phyloP scores from a whole-genome alignment of 2,329 filamentous ascomycete genomes.

The Triangularia setosa region DNA sequence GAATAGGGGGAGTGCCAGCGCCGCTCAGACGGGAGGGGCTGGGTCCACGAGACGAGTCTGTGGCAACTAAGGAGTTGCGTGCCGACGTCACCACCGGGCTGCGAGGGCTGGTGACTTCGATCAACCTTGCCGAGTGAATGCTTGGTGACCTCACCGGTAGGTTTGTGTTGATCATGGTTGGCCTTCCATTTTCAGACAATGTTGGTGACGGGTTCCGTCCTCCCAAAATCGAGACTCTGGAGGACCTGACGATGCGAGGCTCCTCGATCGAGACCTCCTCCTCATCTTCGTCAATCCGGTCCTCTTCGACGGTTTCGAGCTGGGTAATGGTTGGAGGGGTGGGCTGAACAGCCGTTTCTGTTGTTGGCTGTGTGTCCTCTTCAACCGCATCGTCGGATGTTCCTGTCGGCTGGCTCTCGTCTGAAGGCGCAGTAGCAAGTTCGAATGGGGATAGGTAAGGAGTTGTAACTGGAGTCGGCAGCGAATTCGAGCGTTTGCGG shows the following conservation, averaged over 20 bases:
- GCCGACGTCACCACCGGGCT: conserved; percentile 48
- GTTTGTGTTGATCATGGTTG: conserved; percentile 35
- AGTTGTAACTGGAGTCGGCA: conserved; percentile 39
- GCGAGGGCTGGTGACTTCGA: conserved; percentile 52
- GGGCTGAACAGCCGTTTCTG: not conserved
- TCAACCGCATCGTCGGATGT: not conserved
- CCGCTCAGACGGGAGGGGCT: conserved; percentile 41
- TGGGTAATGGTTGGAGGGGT: not conserved
- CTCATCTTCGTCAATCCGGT: conserved; percentile 38
- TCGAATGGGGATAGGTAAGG: conserved; percentile 7
- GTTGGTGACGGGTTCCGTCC: conserved; percentile 46
- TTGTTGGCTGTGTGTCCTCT: not conserved
- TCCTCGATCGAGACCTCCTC: conserved; percentile 55
- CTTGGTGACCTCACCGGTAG: conserved; percentile 44
- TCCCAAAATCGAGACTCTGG: conserved; percentile 51
- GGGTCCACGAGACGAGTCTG: conserved; percentile 37
- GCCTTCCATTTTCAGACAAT: conserved; percentile 44
- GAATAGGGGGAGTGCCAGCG: conserved; percentile 38
- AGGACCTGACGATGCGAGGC: conserved; percentile 54
- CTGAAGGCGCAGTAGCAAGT: not conserved
- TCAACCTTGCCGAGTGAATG: conserved; percentile 54
- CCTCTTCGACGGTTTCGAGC: not conserved
- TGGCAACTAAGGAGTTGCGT: conserved; percentile 43
- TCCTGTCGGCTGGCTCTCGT: not conserved
- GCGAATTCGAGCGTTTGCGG: conserved; percentile 46